These are phyloP conservation scores for Erythrophleum ivorense DNA, from an alignment of 331 rosid species.

Conservation along the genomic window DNA sequence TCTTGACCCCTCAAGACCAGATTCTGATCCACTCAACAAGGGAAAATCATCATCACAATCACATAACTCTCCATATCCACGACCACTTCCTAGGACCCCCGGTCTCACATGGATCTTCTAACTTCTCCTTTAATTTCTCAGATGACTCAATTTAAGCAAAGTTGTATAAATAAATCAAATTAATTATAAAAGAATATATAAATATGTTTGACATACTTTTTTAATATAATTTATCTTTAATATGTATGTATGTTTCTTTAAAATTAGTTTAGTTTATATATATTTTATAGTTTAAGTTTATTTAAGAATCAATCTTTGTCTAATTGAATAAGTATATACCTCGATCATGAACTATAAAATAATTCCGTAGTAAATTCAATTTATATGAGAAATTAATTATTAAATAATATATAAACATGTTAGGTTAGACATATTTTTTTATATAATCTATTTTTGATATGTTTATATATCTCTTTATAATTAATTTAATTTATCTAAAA, in stretches of 20 bases:
- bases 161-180: no score
- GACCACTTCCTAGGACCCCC: conserved; percentile 55
- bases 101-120: conserved; percentile 66
- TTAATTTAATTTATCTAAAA: no score
- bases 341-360: no score
- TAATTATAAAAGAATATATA: background rate
- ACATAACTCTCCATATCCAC: conserved; percentile 42
- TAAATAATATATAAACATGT: no score
- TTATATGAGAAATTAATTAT: no score
- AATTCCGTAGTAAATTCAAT: no score
- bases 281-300: background rate
- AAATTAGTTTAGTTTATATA: background rate
- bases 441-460: no score
- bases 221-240: background rate
- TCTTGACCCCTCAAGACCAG: conserved; percentile 51
- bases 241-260: background rate
- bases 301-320: background rate
- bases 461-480: no score
- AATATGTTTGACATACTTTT: background rate
- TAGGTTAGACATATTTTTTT: no score
- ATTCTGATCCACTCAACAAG: conserved; percentile 54
- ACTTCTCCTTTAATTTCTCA: conserved; percentile 77
- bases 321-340: background rate
- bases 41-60: conserved; percentile 44
- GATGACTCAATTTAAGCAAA: conserved; percentile 56